Evolutionary conservation across 1,284 basidiomycete genomes (phyloP).

Genomic region (Erythrobasidium hasegawianum): DNA sequence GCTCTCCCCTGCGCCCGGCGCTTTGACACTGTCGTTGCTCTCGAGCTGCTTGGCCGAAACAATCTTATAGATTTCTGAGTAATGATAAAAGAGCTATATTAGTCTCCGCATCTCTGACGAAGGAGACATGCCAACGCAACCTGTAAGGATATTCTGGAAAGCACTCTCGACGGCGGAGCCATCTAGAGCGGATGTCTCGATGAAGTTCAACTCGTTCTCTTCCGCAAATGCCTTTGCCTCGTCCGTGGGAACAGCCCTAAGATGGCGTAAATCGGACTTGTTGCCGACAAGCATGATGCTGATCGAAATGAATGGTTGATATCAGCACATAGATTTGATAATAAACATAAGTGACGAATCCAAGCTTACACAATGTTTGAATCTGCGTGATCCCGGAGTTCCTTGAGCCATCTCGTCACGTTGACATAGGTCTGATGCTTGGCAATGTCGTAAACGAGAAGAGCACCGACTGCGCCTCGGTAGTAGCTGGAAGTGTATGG

Average conservation of each 20-base stretch:
- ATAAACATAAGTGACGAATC: no score
- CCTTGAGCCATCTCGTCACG: constrained; percentile 97
- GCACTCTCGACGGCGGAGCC: constrained; percentile 95
- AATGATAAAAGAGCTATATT: no score
- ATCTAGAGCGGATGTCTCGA: constrained; percentile 99
- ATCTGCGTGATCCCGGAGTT: constrained; percentile 65
- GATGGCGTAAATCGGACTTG: constrained; percentile 97
- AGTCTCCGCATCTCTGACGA: no score
- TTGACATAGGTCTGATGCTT: constrained; percentile 93
- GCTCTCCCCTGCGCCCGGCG: constrained; percentile 42
- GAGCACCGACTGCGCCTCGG: constrained; percentile 79
- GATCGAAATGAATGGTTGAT: no score
- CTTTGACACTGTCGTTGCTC: constrained; percentile 58
- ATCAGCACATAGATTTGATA: no score
- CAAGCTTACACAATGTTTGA: constrained; percentile 51
- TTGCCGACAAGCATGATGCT: constrained; percentile 55
- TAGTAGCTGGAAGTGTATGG: constrained; percentile 86
- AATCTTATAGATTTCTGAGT: constrained; percentile 93
- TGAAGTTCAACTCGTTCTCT: constrained; percentile 53
- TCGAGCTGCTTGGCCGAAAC: constrained; percentile 86
- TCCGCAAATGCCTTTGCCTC: constrained; percentile 45
- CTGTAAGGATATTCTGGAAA: constrained; percentile 94
- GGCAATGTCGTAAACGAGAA: constrained; percentile 54
- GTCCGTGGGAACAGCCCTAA: constrained; percentile 92
- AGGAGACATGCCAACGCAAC: no score